Evolutionary conservation across 176 grass and related monocot genomes (phyloP).

Genomic region (Oryza coarctata): DNA sequence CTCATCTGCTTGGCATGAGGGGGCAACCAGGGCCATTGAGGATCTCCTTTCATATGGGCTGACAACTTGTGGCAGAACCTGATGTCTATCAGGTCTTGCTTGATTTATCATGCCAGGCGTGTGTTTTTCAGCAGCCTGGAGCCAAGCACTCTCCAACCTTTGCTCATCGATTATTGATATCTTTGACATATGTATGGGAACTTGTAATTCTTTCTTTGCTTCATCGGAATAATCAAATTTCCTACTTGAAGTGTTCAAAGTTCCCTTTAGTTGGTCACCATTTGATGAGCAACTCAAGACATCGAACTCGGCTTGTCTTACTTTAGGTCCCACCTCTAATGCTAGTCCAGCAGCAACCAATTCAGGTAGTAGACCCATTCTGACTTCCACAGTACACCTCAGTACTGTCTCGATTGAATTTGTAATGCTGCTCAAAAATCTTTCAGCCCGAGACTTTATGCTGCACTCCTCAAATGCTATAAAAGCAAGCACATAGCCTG

Average conservation of each 20-base stretch:
- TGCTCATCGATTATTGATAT: slow-evolving; percentile 46
- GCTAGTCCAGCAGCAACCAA: slow-evolving; percentile 16
- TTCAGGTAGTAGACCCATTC: slow-evolving; percentile 50
- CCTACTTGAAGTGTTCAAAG: slow-evolving; percentile 31
- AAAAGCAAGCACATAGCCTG: slow-evolving; percentile 55
- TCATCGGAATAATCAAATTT: slow-evolving; percentile 40
- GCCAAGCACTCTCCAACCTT: slow-evolving; percentile 75
- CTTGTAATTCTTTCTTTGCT: slow-evolving; percentile 28
- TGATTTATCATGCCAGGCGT: slow-evolving; percentile 44
- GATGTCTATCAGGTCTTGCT: slow-evolving; percentile 51
- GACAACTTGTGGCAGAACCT: slow-evolving; percentile 55
- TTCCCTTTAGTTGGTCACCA: slow-evolving; percentile 30
- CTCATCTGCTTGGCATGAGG: slow-evolving; percentile 46
- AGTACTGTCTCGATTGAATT: slow-evolving; percentile 78
- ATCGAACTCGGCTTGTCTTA: slow-evolving; percentile 38
- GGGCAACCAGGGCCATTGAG: slow-evolving; percentile 10
- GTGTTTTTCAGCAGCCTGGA: slow-evolving; percentile 58
- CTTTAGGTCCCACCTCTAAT: slow-evolving; percentile 23
- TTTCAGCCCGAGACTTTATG: slow-evolving; percentile 70
- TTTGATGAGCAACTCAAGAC: slow-evolving; percentile 31
- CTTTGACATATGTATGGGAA: slow-evolving; percentile 16
- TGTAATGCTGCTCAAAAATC: slow-evolving; percentile 89
- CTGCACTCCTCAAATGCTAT: slow-evolving; percentile 65
- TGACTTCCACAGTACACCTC: slow-evolving; percentile 63
- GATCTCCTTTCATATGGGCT: slow-evolving; percentile 29